Conservation (phyloP, 2,329 filamentous ascomycete genomes). For the Onygena corvina region DNA sequence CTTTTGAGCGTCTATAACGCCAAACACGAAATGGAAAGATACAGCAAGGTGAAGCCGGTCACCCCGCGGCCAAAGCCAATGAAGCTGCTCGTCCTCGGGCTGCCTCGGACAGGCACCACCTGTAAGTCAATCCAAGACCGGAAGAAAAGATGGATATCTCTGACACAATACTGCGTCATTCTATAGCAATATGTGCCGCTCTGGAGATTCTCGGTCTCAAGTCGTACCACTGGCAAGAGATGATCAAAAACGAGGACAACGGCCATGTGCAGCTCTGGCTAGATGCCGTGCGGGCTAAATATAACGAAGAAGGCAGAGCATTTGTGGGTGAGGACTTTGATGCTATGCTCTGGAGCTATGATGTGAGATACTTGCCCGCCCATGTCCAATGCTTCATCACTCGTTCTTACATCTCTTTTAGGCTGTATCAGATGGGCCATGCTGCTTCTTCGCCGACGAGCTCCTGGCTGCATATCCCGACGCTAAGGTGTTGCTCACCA, state of each 20-base stretch:
- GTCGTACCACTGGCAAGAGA: background rate
- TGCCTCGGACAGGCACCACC: background rate
- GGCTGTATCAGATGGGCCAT: background rate
- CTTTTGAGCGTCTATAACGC: too few species aligned
- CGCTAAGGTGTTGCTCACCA: background rate
- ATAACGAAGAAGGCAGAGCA: background rate
- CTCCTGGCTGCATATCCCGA: background rate
- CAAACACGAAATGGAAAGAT: too few species aligned
- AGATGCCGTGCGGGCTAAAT: background rate
- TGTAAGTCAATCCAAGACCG: background rate
- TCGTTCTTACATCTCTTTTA: background rate
- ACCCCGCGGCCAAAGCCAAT: background rate
- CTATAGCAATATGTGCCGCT: background rate
- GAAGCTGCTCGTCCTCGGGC: background rate
- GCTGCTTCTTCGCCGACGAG: background rate
- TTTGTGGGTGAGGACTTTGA: background rate
- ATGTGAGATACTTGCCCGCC: too few species aligned
- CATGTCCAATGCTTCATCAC: background rate
- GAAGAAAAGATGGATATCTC: too few species aligned
- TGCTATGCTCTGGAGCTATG: background rate
- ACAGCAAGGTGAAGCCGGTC: background rate
- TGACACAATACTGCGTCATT: background rate
- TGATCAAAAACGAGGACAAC: background rate
- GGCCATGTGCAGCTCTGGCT: background rate
- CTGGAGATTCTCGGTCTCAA: background rate